These are phyloP conservation scores for Colletotrichum viniferum DNA, from an alignment of 2,329 filamentous ascomycete genomes.

Conservation along the genomic window DNA sequence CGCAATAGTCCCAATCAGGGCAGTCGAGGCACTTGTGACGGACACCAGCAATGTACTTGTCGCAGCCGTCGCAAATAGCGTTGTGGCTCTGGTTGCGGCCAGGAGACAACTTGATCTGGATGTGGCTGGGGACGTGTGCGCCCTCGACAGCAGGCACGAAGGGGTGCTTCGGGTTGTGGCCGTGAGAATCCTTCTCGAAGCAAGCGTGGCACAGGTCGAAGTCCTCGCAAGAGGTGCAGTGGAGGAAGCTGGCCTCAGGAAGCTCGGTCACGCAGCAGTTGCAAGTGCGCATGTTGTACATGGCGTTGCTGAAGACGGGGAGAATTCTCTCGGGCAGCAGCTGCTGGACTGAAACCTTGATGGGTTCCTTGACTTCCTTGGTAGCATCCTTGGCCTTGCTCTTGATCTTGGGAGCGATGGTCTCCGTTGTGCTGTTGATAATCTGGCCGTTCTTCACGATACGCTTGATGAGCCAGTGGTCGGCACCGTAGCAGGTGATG, in stretches of 20 bases:
- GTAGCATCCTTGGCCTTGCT: conserved; percentile 28
- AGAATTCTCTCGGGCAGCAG: neutral
- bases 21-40: conserved; percentile 97
- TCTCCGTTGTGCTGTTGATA: conserved; percentile 85
- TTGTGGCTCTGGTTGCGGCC: conserved; percentile 84
- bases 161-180: conserved; percentile 86
- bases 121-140: conserved; percentile 62
- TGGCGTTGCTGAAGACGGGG: conserved; percentile 7
- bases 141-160: conserved; percentile 74
- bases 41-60: conserved; percentile 83
- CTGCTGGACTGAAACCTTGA: neutral
- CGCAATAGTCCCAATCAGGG: conserved; percentile 97
- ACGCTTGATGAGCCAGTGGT: conserved; percentile 96
- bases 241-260: conserved; percentile 80
- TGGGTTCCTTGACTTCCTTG: conserved; percentile 24
- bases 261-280: conserved; percentile 70
- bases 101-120: conserved; percentile 72
- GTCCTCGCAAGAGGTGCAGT: conserved; percentile 84
- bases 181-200: conserved; percentile 77
- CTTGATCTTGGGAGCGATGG: conserved; percentile 68
- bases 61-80: conserved; percentile 93
- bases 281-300: conserved; percentile 67
- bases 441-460: conserved; percentile 79
- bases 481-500: conserved; percentile 75
- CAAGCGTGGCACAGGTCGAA: conserved; percentile 90